Evolutionary conservation across 768 basidiomycete species (phyloP), one percentile per base, ranked within the genome.

Genomic region (Lentinula edodes): DNA sequence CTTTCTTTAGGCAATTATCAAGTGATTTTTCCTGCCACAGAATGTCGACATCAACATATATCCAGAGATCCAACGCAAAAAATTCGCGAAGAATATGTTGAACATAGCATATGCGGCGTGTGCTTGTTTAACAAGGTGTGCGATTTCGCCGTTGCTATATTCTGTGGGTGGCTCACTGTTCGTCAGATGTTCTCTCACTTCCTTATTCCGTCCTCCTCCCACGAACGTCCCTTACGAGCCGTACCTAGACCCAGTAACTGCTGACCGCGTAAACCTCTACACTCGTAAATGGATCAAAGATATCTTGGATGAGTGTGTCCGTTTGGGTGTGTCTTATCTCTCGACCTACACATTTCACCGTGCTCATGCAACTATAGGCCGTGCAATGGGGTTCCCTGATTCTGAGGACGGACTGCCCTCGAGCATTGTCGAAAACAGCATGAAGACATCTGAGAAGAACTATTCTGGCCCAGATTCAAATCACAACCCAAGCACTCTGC

Each of bases 61-160:
- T 20, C 55, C 83, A n/a, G 83, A 88, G 63, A 83, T 88, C 18
- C 86, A 86, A 65, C 76, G 85, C 16, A 68, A 75, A 64, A 88
- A 87, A 67, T 89, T 81, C 63, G 64, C 72, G 2, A 89, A 89
- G 73, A 87, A 87, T 65, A 77, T 87, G 51, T 86, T 83, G 86
- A 88, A 87, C 65, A 73, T 84, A 52, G 75, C 76, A 1, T 81
- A 87, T 64, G 79, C 84, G 1, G 78, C 81, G 7, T 73, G 80
- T 56, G 69, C 84, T 0, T 82, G 84, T 0, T 75, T 88, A 38
- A 79, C 81, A 0, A 73, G 78, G 70, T 78, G 64, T n/a, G 73
- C 66, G 32, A 18, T 18, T 48, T 50, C 13, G 5, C 18, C 12
- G 23, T 12, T 6, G n/a, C 6, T 42, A 34, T 42, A 23, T 23